Base-by-base conservation (phyloP, 2,329 filamentous ascomycete species). In the Emmonsiellopsis sp. region DNA sequence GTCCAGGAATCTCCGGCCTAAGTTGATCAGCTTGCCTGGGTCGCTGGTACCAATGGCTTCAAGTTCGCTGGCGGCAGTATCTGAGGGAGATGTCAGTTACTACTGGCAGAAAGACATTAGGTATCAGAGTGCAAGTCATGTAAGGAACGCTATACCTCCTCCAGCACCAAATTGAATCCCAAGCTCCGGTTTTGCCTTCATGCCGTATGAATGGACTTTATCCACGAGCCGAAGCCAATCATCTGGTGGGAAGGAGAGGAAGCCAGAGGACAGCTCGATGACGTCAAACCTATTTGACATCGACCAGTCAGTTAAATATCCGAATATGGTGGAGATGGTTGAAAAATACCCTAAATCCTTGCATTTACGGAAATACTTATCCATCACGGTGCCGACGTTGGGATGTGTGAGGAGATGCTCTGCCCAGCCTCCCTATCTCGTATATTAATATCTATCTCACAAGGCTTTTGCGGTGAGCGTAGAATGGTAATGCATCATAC, bases 101-200 rank as follows among this genome's bases (percentile, higher is more conserved):
- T 31, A 35, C 30, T 11, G 9, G n/a, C 11, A 46, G 38, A 20
- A 26, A 11, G 15, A 13, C 13, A 34, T 5, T n/a, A 15, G 13
- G 3, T 11, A 38, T n/a, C n/a, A n/a, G n/a, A n/a, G n/a, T n/a
- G n/a, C n/a, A n/a, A n/a, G n/a, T n/a, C n/a, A n/a, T n/a, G 38
- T 11, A 42, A 47, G 1, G n/a, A 50, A 46, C 56, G n/a, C n/a
- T n/a, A 40, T 52, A 57, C 56, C 53, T 35, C 78, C 78, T 2
- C 78, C 78, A 0, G 78, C 78, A 16, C 78, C 79, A 57, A 81
- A 81, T 57, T 80, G 77, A 57, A 81, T 80, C 0, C 78, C 78
- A 38, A 80, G 65, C 58, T 80, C 78, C 1, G 78, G 77, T 60
- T 80, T 81, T 11, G 78, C 72, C 57, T 71, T 76, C 13, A 81